Evolutionary conservation across 768 basidiomycete genomes (phyloP).

Genomic region (Mycena metata): DNA sequence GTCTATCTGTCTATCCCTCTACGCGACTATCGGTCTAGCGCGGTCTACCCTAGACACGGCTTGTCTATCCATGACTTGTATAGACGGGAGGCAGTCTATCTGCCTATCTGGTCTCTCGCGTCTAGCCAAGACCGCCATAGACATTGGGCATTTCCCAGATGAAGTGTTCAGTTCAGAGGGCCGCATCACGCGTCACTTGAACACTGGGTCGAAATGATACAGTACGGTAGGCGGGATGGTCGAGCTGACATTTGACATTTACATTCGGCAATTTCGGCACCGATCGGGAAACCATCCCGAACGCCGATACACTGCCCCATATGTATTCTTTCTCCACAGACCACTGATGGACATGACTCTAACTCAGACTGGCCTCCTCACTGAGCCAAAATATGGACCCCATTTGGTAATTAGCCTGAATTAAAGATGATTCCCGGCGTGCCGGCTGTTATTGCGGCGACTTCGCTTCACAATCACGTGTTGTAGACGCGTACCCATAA

Average conservation of each 20-base stretch:
- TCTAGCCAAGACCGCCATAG: no score
- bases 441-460: slow-evolving; percentile 7
- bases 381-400: slow-evolving; percentile 4
- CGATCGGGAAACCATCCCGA: slow-evolving; percentile 3
- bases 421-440: slow-evolving; percentile 5
- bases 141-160: no score
- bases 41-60: no score
- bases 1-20: no score
- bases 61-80: no score
- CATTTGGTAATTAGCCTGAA: not conserved
- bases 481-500: slow-evolving; percentile 4
- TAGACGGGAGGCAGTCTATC: no score
- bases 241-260: slow-evolving; percentile 2
- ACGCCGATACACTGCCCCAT: slow-evolving; percentile 4
- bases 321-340: not conserved
- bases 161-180: no score
- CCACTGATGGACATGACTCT: not conserved
- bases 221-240: not conserved
- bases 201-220: no score
- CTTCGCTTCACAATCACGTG: slow-evolving; percentile 3
- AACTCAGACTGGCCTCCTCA: slow-evolving; percentile 5
- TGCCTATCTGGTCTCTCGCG: no score
- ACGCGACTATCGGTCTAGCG: no score
- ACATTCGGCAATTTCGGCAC: not conserved
- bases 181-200: no score